Percentiles rank a stretch among this genome's conserved stretches.
phyloP scores from a whole-genome alignment of 2,329 filamentous ascomycete genomes.

The Botrytis hyacinthi region DNA sequence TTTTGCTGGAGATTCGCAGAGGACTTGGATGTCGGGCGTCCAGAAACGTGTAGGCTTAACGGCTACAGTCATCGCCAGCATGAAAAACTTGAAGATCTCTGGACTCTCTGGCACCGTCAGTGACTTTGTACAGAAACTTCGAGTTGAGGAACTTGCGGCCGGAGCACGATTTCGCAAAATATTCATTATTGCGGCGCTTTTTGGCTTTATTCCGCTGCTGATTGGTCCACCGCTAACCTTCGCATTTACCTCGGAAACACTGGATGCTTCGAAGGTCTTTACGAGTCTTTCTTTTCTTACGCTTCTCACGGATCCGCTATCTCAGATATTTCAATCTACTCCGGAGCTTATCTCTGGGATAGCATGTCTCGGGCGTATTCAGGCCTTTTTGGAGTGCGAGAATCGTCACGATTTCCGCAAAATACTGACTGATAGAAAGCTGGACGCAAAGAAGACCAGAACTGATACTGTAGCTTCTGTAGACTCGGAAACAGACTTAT shows the following conservation, averaged over 20 bases:
- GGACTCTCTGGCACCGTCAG: slow-evolving; percentile 39
- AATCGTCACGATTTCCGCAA: background rate
- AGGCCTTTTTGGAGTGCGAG: background rate
- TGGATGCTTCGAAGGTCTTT: slow-evolving; percentile 26
- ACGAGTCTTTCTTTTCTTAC: slow-evolving; percentile 28
- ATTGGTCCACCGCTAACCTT: slow-evolving; percentile 26
- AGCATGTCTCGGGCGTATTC: background rate
- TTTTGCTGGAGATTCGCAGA: slow-evolving; percentile 27
- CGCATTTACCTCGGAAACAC: slow-evolving; percentile 24
- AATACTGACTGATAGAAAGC: background rate
- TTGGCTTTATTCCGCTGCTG: slow-evolving; percentile 26
- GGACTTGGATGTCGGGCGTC: slow-evolving; percentile 24
- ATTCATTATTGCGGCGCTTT: slow-evolving; percentile 20
- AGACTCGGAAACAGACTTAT: background rate
- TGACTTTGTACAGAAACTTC: slow-evolving; percentile 35
- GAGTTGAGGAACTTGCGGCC: slow-evolving; percentile 40
- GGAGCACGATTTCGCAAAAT: slow-evolving; percentile 34
- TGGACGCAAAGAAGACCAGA: background rate
- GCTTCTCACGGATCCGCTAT: slow-evolving; percentile 29
- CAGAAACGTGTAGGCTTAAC: slow-evolving; percentile 17
- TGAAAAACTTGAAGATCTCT: slow-evolving; percentile 44
- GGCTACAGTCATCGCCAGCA: slow-evolving; percentile 39
- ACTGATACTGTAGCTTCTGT: background rate
- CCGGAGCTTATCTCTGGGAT: slow-evolving; percentile 26
- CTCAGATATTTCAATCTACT: slow-evolving; percentile 27